Conservation (phyloP, 1,284 basidiomycete species). For the Leccinum pseudoinsigne region DNA sequence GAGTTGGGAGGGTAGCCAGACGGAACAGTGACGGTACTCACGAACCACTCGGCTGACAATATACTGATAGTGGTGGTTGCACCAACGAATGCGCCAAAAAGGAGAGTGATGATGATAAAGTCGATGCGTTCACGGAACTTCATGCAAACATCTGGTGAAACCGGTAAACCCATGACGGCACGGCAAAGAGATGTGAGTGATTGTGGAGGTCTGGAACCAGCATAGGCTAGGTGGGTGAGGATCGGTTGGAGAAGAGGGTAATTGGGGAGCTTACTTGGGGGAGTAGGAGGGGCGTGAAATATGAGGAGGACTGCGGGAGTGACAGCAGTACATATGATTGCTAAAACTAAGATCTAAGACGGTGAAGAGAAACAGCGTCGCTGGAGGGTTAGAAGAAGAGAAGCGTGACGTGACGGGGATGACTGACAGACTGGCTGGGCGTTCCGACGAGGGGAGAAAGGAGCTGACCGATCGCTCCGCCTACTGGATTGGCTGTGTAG, state of each 20-base stretch:
- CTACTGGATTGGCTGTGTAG: slow-evolving; percentile 63
- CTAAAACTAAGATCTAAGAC: slow-evolving; percentile 66
- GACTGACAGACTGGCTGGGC: slow-evolving; percentile 56
- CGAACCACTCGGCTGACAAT: slow-evolving; percentile 66
- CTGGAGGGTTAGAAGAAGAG: neutral
- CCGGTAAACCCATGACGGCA: slow-evolving; percentile 52
- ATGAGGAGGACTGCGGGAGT: slow-evolving; percentile 60
- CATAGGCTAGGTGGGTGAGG: slow-evolving; percentile 47
- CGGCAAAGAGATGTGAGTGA: slow-evolving; percentile 54
- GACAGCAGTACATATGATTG: slow-evolving; percentile 63
- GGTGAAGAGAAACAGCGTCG: neutral
- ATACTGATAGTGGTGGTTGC: slow-evolving; percentile 60
- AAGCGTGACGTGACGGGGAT: neutral
- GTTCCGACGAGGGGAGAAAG: slow-evolving; percentile 63
- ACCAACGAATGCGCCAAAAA: slow-evolving; percentile 66
- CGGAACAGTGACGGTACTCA: slow-evolving; percentile 32
- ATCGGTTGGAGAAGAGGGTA: neutral
- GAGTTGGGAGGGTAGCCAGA: neutral
- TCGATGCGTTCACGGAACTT: slow-evolving; percentile 63
- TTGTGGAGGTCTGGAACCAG: slow-evolving; percentile 58
- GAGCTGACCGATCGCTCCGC: slow-evolving; percentile 66
- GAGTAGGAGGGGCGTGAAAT: slow-evolving; percentile 59
- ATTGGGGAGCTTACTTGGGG: slow-evolving; percentile 57
- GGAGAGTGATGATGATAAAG: slow-evolving; percentile 54
- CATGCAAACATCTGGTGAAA: slow-evolving; percentile 52